These are phyloP conservation scores for Hymenoscyphus scutula DNA, from an alignment of 2,329 filamentous ascomycete species.

Conservation along the genomic window DNA sequence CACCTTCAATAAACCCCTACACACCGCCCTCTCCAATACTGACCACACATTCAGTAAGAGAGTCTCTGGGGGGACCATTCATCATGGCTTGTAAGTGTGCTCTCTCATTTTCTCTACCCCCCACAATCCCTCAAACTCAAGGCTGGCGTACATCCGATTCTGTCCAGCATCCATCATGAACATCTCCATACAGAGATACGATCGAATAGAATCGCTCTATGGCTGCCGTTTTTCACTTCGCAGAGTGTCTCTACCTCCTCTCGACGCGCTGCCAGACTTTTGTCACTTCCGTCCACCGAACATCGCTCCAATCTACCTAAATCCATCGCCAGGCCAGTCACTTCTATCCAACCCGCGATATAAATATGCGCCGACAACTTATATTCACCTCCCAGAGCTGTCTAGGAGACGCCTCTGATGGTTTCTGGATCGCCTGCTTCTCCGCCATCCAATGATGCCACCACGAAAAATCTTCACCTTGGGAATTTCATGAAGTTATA, in stretches of 20 bases:
- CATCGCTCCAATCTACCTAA: slow-evolving; percentile 27
- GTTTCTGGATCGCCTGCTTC: slow-evolving; percentile 26
- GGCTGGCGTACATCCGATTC: slow-evolving; percentile 30
- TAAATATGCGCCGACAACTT: slow-evolving; percentile 34
- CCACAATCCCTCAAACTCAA: slow-evolving; percentile 20
- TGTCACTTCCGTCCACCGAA: slow-evolving; percentile 14
- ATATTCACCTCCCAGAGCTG: slow-evolving; percentile 18
- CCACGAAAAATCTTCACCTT: slow-evolving; percentile 24
- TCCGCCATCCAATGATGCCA: slow-evolving; percentile 23
- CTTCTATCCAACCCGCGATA: slow-evolving; percentile 22
- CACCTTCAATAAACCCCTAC: slow-evolving; percentile 9
- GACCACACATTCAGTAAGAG: slow-evolving; percentile 11
- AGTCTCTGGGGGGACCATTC: slow-evolving; percentile 30
- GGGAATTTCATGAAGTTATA: slow-evolving; percentile 21
- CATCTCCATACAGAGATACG: slow-evolving; percentile 21
- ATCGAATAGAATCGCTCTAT: slow-evolving; percentile 16
- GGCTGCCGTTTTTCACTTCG: slow-evolving; percentile 7
- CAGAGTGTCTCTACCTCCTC: slow-evolving; percentile 8
- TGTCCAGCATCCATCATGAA: slow-evolving; percentile 24
- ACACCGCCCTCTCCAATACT: slow-evolving; percentile 17
- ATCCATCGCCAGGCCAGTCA: slow-evolving; percentile 31
- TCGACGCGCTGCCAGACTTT: slow-evolving; percentile 18
- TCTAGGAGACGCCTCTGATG: slow-evolving; percentile 17
- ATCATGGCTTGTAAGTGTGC: slow-evolving; percentile 42
- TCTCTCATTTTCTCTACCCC: slow-evolving; percentile 11